phyloP scores from a whole-genome alignment of 1,284 basidiomycete genomes.

The Hypsizygus ulmarius region DNA sequence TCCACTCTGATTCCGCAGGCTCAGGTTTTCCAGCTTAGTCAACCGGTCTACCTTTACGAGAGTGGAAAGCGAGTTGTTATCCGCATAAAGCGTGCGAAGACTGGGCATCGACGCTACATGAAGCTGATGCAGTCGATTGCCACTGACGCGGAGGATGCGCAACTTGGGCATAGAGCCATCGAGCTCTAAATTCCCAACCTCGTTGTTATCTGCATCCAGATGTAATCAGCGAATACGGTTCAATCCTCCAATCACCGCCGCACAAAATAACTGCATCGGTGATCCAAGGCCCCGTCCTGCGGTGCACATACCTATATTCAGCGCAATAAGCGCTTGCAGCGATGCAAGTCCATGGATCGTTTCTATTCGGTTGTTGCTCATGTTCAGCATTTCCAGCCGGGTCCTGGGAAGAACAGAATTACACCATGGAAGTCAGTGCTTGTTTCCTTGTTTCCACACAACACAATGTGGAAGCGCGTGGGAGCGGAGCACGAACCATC shows the following conservation, averaged over 20 bases:
- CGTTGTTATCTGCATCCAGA: conserved; percentile 65
- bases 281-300: conserved; percentile 1
- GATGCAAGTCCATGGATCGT: conserved; percentile 59
- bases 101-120: conserved; percentile 69
- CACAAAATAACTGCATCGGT: conserved; percentile 8
- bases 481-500: conserved; percentile 58
- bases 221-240: not conserved
- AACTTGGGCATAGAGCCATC: conserved; percentile 61
- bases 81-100: conserved; percentile 89
- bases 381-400: conserved; percentile 79
- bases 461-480: conserved; percentile 14
- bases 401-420: conserved; percentile 47
- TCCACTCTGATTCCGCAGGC: conserved; percentile 85
- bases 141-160: conserved; percentile 83
- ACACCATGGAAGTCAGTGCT: conserved; percentile 19
- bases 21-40: conserved; percentile 83
- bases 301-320: conserved; percentile 75
- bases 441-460: no score
- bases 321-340: conserved; percentile 61
- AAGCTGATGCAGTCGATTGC: conserved; percentile 73
- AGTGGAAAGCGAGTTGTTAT: conserved; percentile 75
- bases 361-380: conserved; percentile 76
- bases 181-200: conserved; percentile 50
- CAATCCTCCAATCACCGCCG: conserved; percentile 8
- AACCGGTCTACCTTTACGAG: conserved; percentile 55